A percentile compares a stretch with the other conserved stretches of the same genome.
Evolutionary conservation across 106 monocot genomes (phyloP).

Genomic region (Phalaenopsis aphrodite): DNA sequence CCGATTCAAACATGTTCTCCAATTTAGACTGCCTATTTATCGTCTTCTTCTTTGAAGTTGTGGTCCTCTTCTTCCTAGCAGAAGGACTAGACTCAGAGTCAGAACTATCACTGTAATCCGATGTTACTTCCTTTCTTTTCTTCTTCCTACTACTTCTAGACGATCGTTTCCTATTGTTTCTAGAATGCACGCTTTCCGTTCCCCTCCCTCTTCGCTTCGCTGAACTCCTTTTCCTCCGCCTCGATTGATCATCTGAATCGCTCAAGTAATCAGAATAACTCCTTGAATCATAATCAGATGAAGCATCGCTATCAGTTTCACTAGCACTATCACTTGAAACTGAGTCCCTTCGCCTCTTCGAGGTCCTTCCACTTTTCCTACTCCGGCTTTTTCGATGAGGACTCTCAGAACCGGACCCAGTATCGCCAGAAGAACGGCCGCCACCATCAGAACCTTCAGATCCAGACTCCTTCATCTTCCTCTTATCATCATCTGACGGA

Average conservation of each 20-base stretch:
- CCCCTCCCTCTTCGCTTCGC: conserved; percentile 5
- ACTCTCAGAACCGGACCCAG: conserved; percentile 28
- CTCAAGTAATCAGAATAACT: conserved; percentile 23
- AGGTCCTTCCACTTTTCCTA: conserved; percentile 24
- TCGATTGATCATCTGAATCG: conserved; percentile 7
- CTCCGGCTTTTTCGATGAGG: background rate
- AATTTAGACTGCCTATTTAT: conserved; percentile 21
- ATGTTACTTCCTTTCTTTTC: conserved; percentile 10
- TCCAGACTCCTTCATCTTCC: conserved; percentile 8
- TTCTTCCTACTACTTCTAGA: conserved; percentile 1
- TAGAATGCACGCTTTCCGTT: background rate
- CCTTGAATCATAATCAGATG: conserved; percentile 15
- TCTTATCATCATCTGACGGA: conserved; percentile 17
- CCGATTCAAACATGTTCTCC: conserved; percentile 22
- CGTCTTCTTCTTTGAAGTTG: conserved; percentile 23
- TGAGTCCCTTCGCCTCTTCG: conserved; percentile 14
- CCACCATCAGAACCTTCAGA: conserved; percentile 24
- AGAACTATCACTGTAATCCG: conserved; percentile 25
- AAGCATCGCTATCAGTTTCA: conserved; percentile 24
- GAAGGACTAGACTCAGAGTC: conserved; percentile 20
- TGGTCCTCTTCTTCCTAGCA: conserved; percentile 21
- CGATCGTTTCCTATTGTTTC: conserved; percentile 3
- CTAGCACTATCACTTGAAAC: conserved; percentile 17
- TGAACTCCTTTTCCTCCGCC: conserved; percentile 10
- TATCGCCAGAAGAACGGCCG: background rate